Evolutionary conservation across 2,329 filamentous ascomycete species (phyloP), one percentile per base, ranked within the genome.

Genomic region (Venturia nashicola): DNA sequence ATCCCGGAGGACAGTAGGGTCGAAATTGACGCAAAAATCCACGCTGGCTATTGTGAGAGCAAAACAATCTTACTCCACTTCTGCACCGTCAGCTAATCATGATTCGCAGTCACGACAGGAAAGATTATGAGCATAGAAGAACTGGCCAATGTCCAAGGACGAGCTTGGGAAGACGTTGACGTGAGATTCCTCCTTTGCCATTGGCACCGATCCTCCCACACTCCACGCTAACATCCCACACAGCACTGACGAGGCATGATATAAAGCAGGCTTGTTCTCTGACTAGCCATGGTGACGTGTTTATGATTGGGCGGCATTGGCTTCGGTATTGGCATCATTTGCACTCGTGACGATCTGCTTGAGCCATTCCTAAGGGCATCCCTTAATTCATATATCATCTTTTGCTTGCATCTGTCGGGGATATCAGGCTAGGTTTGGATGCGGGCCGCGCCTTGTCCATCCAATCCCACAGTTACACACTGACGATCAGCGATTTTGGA

Each of bases 11-110:
- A 97, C 76, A 96, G 91, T 62, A 83, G 93, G 68, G 94, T 97
- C n/a, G 94, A 99, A 76, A 99, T 97, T 72, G 94, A 97, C 76
- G 94, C 94, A 65, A 97, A 97, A 80, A 97, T 97, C 73, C 94
- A 93, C 70, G 91, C 93, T 66, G 94, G 85, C 27, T 87, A 87
- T 72, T 87, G 89, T 91, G 77, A 76, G 85, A 77, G 11, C 55
- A 65, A 54, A 27, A 61, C 63, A 3, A 36, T 34, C 20, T 55
- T 40, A 32, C 43, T 39, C n/a, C 46, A 20, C n/a, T 44, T 59
- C 18, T 32, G 20, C 20, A 4, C 40, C 32, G 5, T 48, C 11
- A 61, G 55, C 66, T 64, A 65, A 68, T 61, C 20, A 43, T 23
- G 2, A 62, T 18, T 63, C 51, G 63, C 69, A 79, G 77, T 97